Percentiles rank a stretch among this genome's conserved stretches.
Conservation (phyloP, 768 basidiomycete genomes). For the Pluteus cervinus region DNA sequence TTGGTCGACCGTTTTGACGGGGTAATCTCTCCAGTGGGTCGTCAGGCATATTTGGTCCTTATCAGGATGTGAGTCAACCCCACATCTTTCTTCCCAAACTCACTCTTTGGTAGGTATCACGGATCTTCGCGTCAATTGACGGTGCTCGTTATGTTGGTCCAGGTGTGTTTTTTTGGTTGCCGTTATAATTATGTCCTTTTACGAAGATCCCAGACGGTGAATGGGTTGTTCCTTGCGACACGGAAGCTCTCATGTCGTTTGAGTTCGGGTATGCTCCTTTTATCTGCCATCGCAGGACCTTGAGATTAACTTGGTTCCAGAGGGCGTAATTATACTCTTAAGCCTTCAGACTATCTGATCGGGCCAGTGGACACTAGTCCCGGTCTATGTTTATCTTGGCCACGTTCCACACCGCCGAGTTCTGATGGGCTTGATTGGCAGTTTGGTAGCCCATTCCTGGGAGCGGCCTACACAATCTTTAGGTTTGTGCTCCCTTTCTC, state of each 20-base stretch:
- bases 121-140: conserved; percentile 53
- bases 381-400: conserved; percentile 70
- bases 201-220: conserved; percentile 63
- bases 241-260: conserved; percentile 51
- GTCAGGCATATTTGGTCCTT: conserved; percentile 69
- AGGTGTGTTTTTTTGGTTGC: conserved; percentile 25
- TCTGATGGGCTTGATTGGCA: conserved; percentile 82
- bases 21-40: conserved; percentile 45
- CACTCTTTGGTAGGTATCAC: conserved; percentile 45
- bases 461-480: conserved; percentile 75
- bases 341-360: conserved; percentile 74
- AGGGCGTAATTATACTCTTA: conserved; percentile 45
- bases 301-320: not conserved
- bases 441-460: conserved; percentile 65
- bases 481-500: conserved; percentile 36
- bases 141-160: conserved; percentile 64
- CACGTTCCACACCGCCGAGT: conserved; percentile 56
- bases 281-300: not conserved
- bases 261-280: conserved; percentile 53
- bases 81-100: not conserved
- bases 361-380: conserved; percentile 63
- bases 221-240: conserved; percentile 74
- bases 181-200: not conserved
- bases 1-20: not conserved
- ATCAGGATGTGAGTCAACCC: conserved; percentile 54